Conservation (phyloP, 805 yeast species). For the Blastobotrys muscicola region DNA sequence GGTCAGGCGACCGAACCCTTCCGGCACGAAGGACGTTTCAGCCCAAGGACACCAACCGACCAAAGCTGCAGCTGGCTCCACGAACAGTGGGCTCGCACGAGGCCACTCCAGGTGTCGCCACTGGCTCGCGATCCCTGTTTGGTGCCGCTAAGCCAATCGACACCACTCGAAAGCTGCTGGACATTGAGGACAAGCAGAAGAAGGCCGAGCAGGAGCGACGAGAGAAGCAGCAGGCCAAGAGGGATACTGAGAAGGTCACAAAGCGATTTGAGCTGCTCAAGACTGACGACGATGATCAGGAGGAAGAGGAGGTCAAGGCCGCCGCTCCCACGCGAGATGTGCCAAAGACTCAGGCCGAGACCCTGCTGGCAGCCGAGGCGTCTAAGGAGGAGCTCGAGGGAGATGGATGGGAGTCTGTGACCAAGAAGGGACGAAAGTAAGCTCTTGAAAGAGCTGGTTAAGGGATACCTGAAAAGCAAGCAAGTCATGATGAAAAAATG, state of each 20-base stretch:
- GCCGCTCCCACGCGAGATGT: slow-evolving; percentile 8
- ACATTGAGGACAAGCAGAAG: slow-evolving; percentile 39
- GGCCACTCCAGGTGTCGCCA: slow-evolving; percentile 25
- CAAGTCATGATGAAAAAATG: neutral
- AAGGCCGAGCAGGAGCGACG: slow-evolving; percentile 12
- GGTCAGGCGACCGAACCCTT: slow-evolving; percentile 25
- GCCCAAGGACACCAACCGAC: slow-evolving; percentile 15
- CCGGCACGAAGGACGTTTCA: slow-evolving; percentile 11
- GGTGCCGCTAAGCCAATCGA: slow-evolving; percentile 85
- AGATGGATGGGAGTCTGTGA: slow-evolving; percentile 21
- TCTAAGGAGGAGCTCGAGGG: slow-evolving; percentile 15
- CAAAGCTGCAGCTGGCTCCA: slow-evolving; percentile 33
- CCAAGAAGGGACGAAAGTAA: slow-evolving; percentile 6
- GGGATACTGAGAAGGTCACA: slow-evolving; percentile 13
- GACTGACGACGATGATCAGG: slow-evolving; percentile 36
- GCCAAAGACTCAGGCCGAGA: slow-evolving; percentile 10
- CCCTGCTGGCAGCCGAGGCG: slow-evolving; percentile 8
- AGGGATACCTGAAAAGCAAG: neutral
- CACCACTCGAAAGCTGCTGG: slow-evolving; percentile 52
- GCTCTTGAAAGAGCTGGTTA: neutral
- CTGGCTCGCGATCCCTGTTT: slow-evolving; percentile 42
- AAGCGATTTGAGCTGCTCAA: slow-evolving; percentile 34
- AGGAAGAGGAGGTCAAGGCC: slow-evolving; percentile 6
- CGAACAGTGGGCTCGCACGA: slow-evolving; percentile 17
- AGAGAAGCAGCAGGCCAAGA: slow-evolving; percentile 7